phyloP scores from a whole-genome alignment of 2,329 filamentous ascomycete genomes.

The Monosporascus ibericus region DNA sequence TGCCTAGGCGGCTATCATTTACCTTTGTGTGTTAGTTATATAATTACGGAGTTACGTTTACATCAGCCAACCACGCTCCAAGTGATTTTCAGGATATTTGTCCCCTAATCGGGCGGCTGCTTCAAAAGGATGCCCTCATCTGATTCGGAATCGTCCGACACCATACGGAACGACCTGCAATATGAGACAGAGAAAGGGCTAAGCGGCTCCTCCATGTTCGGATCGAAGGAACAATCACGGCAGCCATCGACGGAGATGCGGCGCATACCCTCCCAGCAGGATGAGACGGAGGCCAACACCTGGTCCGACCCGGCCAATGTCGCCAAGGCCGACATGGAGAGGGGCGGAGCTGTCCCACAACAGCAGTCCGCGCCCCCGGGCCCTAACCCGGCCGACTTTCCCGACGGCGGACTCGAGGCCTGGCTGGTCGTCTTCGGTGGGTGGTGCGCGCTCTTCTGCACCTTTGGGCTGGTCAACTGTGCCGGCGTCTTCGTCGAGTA shows the following conservation, averaged over 20 bases:
- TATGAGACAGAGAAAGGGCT: background rate
- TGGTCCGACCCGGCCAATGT: conserved; percentile 25
- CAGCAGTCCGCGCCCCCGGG: conserved; percentile 20
- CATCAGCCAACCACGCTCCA: no score
- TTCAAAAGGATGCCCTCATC: background rate
- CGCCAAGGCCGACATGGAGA: conserved; percentile 29
- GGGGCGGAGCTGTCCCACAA: conserved; percentile 7
- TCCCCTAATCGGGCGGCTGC: no score
- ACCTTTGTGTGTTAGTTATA: no score
- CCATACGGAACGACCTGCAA: background rate
- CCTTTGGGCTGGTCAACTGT: conserved; percentile 34
- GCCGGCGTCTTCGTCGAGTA: conserved; percentile 52
- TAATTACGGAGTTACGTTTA: no score
- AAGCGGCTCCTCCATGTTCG: background rate
- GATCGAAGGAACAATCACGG: background rate
- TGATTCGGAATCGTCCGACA: conserved; percentile 1
- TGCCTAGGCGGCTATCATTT: no score
- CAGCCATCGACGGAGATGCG: background rate
- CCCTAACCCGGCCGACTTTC: conserved; percentile 45
- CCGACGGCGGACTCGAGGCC: conserved; percentile 51
- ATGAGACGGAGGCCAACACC: conserved; percentile 29
- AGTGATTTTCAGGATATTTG: no score
- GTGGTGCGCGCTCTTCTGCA: conserved; percentile 32
- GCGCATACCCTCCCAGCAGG: conserved; percentile 16
- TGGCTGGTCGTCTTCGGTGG: conserved; percentile 50